These are phyloP conservation scores for Auricularia sp. DNA, from an alignment of 768 basidiomycete genomes.

Conservation along the genomic window DNA sequence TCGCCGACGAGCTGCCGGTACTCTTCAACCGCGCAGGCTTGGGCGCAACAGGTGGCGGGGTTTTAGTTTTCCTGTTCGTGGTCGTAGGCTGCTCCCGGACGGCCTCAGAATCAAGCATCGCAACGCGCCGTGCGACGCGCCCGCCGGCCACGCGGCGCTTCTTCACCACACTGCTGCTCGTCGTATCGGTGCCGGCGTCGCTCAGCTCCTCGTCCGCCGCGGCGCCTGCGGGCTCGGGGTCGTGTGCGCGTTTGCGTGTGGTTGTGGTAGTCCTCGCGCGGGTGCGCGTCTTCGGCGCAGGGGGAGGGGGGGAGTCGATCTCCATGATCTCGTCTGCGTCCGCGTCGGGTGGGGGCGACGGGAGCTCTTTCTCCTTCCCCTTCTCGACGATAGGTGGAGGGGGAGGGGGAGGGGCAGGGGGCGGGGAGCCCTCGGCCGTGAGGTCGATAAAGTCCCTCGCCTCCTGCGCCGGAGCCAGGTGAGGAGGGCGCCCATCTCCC, in stretches of 20 bases:
- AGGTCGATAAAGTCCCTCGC: not conserved
- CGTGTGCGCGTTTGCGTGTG: not conserved
- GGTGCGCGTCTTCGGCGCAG: not conserved
- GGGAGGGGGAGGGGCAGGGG: not conserved
- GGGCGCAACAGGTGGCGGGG: too few relatives aligned
- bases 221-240: not conserved
- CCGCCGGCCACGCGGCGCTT: conserved; percentile 1
- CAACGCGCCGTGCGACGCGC: not conserved
- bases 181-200: not conserved
- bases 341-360: not conserved
- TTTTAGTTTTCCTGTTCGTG: too few relatives aligned
- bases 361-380: not conserved
- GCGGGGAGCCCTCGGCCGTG: not conserved
- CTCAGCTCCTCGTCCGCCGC: not conserved
- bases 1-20: too few relatives aligned
- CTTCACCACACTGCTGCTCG: not conserved
- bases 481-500: too few relatives aligned
- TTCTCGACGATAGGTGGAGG: not conserved
- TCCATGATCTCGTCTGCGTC: not conserved
- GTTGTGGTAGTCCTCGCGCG: not conserved
- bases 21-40: too few relatives aligned
- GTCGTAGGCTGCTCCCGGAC: too few relatives aligned
- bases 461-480: too few relatives aligned
- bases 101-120: not conserved
- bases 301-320: not conserved